Evolutionary conservation across 495 filamentous ascomycete genomes (phyloP).

Genomic region (Cudoniella acicularis): DNA sequence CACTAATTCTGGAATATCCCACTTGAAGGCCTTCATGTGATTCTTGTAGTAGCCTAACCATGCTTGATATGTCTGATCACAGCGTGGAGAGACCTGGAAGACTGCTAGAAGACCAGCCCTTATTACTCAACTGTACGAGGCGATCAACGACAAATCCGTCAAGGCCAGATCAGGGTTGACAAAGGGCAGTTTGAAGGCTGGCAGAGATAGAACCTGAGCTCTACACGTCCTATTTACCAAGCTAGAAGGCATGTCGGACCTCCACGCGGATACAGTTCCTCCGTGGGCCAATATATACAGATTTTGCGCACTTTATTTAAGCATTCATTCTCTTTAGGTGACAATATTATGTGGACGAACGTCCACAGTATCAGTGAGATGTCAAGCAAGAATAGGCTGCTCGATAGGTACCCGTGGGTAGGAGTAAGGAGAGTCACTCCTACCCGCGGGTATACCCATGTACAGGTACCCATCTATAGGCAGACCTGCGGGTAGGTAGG

Average conservation of each 20-base stretch:
- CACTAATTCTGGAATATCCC: no score
- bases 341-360: slow-evolving; percentile 2
- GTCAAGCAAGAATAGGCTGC: no score
- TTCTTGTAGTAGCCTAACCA: no score
- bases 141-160: background rate
- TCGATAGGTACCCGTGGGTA: no score
- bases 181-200: slow-evolving; percentile 1
- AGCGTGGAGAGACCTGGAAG: slow-evolving; percentile 11
- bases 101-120: slow-evolving; percentile 11
- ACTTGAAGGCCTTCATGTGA: no score
- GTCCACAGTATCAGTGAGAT: background rate
- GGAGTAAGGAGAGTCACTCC: no score
- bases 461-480: no score
- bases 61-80: no score
- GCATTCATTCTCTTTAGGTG: slow-evolving; percentile 2
- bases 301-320: slow-evolving; percentile 4
- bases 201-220: slow-evolving; percentile 5
- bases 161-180: background rate
- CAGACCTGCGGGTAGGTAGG: no score
- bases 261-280: background rate
- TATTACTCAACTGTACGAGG: slow-evolving; percentile 6
- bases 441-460: no score
- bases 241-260: slow-evolving; percentile 13
- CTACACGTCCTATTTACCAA: slow-evolving; percentile 7
- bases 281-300: background rate